Conservation (phyloP, 441 rosid genomes). For the Theobroma grandiflorum region DNA sequence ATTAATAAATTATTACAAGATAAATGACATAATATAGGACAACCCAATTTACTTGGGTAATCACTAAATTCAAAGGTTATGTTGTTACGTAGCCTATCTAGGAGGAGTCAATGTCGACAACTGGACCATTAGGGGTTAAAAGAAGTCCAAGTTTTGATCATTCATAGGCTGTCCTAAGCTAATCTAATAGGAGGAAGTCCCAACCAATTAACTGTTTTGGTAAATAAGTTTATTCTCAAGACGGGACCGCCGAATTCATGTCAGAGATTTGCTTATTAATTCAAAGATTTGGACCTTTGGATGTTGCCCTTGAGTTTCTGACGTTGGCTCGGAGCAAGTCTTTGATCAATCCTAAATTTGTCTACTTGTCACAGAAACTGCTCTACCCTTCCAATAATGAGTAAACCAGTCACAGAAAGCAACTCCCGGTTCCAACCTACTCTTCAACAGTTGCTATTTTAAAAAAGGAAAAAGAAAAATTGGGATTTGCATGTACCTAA, state of each 20-base stretch:
- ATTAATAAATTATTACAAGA: too few species aligned
- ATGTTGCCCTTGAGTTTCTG: not conserved
- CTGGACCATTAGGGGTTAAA: too few species aligned
- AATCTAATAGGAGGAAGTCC: not conserved
- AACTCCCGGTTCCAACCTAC: not conserved
- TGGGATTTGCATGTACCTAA: not conserved
- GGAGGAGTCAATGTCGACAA: not conserved
- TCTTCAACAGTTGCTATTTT: not conserved
- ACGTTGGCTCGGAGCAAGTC: not conserved
- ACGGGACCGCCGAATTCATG: too few species aligned
- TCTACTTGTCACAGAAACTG: not conserved
- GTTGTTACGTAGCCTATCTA: not conserved
- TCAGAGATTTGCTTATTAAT: not conserved
- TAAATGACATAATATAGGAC: too few species aligned
- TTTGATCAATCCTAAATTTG: not conserved
- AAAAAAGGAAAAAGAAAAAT: not conserved
- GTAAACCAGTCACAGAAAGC: not conserved
- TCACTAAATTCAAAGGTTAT: too few species aligned
- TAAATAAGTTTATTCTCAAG: too few species aligned
- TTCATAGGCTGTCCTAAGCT: not conserved
- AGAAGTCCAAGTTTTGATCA: not conserved
- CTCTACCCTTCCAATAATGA: not conserved
- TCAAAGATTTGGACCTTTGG: not conserved
- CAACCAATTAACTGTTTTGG: not conserved
- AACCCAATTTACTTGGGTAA: too few species aligned